phyloP scores from a whole-genome alignment of 768 basidiomycete species.

The Tulasnella sp. region DNA sequence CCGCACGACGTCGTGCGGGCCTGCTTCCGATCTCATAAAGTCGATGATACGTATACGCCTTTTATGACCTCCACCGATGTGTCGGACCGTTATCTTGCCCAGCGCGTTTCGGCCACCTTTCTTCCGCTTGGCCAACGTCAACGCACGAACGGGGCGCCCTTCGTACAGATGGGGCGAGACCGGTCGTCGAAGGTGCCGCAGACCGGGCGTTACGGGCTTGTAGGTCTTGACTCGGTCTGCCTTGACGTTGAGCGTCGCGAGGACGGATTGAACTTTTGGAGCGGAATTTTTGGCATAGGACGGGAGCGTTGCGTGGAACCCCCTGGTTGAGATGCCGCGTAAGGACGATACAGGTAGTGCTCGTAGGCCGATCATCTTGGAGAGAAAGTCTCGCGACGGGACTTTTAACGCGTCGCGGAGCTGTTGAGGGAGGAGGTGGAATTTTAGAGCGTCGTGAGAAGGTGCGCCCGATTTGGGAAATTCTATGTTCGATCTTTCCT shows the following conservation, averaged over 20 bases:
- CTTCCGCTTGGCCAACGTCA: constrained; percentile 81
- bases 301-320: not conserved
- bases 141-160: constrained; percentile 78
- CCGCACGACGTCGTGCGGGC: constrained; percentile 85
- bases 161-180: constrained; percentile 80
- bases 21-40: constrained; percentile 75
- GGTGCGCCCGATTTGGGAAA: not conserved
- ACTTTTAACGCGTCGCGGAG: constrained; percentile 10
- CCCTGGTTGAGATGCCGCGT: not conserved
- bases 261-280: constrained; percentile 33
- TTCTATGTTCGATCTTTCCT: not conserved
- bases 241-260: constrained; percentile 25
- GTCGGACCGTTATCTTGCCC: constrained; percentile 86
- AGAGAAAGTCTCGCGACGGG: not conserved
- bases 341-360: not conserved
- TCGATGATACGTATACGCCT: constrained; percentile 85
- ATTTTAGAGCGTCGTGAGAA: constrained; percentile 25
- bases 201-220: constrained; percentile 83
- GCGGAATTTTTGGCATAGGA: constrained; percentile 20
- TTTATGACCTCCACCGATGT: constrained; percentile 88
- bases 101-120: constrained; percentile 82
- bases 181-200: constrained; percentile 85
- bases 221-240: constrained; percentile 74
- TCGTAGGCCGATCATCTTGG: constrained; percentile 8
- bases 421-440: not conserved